These are phyloP conservation scores for Cytospora paraplurivora DNA, from an alignment of 2,329 filamentous ascomycete genomes.

Conservation along the genomic window DNA sequence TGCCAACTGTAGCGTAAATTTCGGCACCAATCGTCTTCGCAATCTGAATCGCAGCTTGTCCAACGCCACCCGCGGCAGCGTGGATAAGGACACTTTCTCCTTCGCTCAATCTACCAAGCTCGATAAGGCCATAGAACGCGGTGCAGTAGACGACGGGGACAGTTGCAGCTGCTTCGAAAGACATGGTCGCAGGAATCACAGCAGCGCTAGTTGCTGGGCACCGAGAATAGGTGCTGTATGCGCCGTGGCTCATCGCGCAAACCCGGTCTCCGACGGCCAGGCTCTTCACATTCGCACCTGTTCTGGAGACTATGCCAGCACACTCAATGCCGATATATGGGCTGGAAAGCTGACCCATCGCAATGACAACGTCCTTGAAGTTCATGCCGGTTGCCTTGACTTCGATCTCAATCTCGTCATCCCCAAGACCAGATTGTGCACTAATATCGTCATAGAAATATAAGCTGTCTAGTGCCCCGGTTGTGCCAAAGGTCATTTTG, in stretches of 20 bases:
- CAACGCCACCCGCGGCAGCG: slow-evolving; percentile 29
- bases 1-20: slow-evolving; percentile 38
- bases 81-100: slow-evolving; percentile 35
- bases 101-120: slow-evolving; percentile 30
- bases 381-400: slow-evolving; percentile 31
- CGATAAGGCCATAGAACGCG: slow-evolving; percentile 33
- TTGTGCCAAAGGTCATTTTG: slow-evolving; percentile 27
- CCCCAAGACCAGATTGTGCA: slow-evolving; percentile 24
- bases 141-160: slow-evolving; percentile 34
- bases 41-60: slow-evolving; percentile 21
- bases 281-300: slow-evolving; percentile 20
- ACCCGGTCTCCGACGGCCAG: slow-evolving; percentile 29
- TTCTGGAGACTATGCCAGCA: slow-evolving; percentile 32
- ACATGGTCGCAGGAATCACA: slow-evolving; percentile 25
- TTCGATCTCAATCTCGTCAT: slow-evolving; percentile 35
- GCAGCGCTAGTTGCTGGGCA: slow-evolving; percentile 5
- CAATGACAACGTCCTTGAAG: slow-evolving; percentile 40
- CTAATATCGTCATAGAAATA: slow-evolving; percentile 23
- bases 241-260: slow-evolving; percentile 17
- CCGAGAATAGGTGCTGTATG: slow-evolving; percentile 10
- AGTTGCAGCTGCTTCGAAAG: slow-evolving; percentile 26
- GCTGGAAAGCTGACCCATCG: slow-evolving; percentile 34
- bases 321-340: slow-evolving; percentile 34
- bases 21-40: slow-evolving; percentile 27
- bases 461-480: slow-evolving; percentile 24